phyloP scores from a whole-genome alignment of 2,329 filamentous ascomycete genomes.

The Aureobasidium sp. region DNA sequence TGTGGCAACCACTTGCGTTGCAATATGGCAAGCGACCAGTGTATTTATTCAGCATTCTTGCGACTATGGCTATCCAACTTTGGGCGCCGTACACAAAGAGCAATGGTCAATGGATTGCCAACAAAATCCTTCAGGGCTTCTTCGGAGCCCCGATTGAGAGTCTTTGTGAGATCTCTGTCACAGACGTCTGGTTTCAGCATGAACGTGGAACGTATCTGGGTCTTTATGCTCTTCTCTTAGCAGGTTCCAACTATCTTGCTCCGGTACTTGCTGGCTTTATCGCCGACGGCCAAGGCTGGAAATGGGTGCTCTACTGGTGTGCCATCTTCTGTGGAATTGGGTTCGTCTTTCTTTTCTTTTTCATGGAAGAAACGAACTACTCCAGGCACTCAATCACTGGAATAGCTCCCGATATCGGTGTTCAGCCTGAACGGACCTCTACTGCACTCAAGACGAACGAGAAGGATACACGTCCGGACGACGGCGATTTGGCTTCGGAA shows the following conservation, averaged over 20 bases:
- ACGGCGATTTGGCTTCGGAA: background rate
- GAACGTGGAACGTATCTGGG: slow-evolving; percentile 23
- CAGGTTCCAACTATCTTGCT: slow-evolving; percentile 36
- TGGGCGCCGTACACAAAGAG: slow-evolving; percentile 37
- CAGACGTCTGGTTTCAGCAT: slow-evolving; percentile 22
- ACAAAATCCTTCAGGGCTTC: slow-evolving; percentile 39
- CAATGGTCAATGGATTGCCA: slow-evolving; percentile 39
- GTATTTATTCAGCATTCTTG: slow-evolving; percentile 36
- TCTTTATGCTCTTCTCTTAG: slow-evolving; percentile 28
- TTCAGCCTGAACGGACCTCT: background rate
- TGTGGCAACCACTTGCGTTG: slow-evolving; percentile 46
- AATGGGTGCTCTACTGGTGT: slow-evolving; percentile 34
- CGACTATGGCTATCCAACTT: slow-evolving; percentile 32
- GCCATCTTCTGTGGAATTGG: slow-evolving; percentile 44
- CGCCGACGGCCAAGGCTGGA: slow-evolving; percentile 32
- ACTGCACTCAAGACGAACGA: background rate
- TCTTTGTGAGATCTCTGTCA: slow-evolving; percentile 30
- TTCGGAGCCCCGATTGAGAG: slow-evolving; percentile 41
- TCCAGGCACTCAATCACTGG: background rate
- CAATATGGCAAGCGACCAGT: slow-evolving; percentile 43
- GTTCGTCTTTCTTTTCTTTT: slow-evolving; percentile 47
- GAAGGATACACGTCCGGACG: background rate
- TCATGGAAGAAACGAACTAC: slow-evolving; percentile 54
- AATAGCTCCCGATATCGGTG: background rate
- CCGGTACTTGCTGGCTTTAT: slow-evolving; percentile 44